Conservation (phyloP, 1,284 basidiomycete genomes). For the Porogramme epimiltina region DNA sequence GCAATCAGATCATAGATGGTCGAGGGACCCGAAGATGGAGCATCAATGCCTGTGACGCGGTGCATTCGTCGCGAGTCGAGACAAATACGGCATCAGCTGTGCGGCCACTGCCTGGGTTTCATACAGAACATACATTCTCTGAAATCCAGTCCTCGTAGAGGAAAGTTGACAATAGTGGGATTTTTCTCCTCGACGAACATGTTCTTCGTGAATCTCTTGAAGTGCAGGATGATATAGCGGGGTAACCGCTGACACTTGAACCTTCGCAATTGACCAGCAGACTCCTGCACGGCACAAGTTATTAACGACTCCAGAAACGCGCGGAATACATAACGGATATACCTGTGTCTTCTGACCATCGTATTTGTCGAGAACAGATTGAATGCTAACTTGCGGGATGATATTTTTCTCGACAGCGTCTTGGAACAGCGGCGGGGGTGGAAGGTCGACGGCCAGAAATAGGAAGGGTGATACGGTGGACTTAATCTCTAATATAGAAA, state of each 20-base stretch:
- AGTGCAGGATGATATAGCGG: slow-evolving; percentile 92
- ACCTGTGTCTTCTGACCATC: slow-evolving; percentile 90
- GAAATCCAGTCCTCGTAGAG: slow-evolving; percentile 90
- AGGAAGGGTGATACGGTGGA: slow-evolving; percentile 89
- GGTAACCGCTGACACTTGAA: slow-evolving; percentile 91
- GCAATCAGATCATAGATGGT: slow-evolving; percentile 93
- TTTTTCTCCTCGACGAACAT: slow-evolving; percentile 98
- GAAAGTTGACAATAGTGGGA: slow-evolving; percentile 98
- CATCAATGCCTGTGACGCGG: slow-evolving; percentile 69
- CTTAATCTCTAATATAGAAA: slow-evolving; percentile 70
- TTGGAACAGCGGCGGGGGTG: slow-evolving; percentile 95
- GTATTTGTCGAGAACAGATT: slow-evolving; percentile 93
- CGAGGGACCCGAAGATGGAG: slow-evolving; percentile 54
- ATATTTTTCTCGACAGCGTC: slow-evolving; percentile 96
- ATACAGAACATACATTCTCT: slow-evolving; percentile 85
- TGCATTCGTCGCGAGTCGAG: background rate
- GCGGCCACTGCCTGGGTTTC: background rate
- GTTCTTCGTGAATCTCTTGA: slow-evolving; percentile 98
- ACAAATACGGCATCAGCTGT: background rate
- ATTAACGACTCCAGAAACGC: slow-evolving; percentile 8
- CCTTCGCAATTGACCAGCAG: slow-evolving; percentile 81
- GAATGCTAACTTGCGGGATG: slow-evolving; percentile 95
- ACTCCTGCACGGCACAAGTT: slow-evolving; percentile 66
- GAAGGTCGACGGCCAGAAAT: slow-evolving; percentile 93
- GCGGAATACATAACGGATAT: slow-evolving; percentile 16